A percentile compares a stretch with the other conserved stretches of the same genome.
Evolutionary conservation across 2,329 filamentous ascomycete genomes (phyloP).

Genomic region (Gremmenia infestans): DNA sequence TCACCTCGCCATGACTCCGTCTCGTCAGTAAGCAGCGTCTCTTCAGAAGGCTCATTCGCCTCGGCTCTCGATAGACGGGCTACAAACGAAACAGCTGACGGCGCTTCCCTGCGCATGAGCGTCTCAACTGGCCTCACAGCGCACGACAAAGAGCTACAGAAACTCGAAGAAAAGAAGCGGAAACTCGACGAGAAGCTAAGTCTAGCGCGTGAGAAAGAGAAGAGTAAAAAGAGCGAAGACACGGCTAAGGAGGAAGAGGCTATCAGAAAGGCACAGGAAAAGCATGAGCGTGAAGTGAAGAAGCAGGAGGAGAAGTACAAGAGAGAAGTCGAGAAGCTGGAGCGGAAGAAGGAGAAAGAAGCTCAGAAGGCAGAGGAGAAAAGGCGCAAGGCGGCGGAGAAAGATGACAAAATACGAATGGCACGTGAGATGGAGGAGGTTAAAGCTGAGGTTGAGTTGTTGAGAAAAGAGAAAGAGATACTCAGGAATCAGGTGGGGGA

Average conservation of each 20-base stretch:
- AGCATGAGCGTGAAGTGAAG: conserved; percentile 56
- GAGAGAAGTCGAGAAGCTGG: conserved; percentile 58
- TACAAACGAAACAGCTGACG: conserved; percentile 13
- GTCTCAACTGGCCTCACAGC: conserved; percentile 36
- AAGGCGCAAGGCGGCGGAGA: conserved; percentile 46
- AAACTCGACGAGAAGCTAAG: conserved; percentile 60
- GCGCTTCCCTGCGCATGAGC: conserved; percentile 33
- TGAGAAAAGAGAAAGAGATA: conserved; percentile 50
- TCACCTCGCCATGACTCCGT: conserved; percentile 16
- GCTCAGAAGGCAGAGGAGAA: conserved; percentile 52
- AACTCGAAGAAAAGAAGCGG: conserved; percentile 54
- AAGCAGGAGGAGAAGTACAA: conserved; percentile 64
- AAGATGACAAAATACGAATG: conserved; percentile 47
- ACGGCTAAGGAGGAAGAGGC: conserved; percentile 46
- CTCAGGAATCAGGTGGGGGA: conserved; percentile 51
- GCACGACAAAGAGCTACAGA: conserved; percentile 60
- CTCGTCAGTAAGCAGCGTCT: conserved; percentile 36
- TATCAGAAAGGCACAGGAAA: conserved; percentile 55
- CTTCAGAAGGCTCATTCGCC: conserved; percentile 45
- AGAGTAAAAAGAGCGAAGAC: conserved; percentile 41
- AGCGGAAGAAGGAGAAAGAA: conserved; percentile 59
- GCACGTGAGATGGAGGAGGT: conserved; percentile 48
- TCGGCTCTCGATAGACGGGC: conserved; percentile 36
- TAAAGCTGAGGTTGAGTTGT: conserved; percentile 48
- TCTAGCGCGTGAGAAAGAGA: conserved; percentile 47